phyloP scores from a whole-genome alignment of 1,284 basidiomycete genomes.

The Porogramme epimiltina region DNA sequence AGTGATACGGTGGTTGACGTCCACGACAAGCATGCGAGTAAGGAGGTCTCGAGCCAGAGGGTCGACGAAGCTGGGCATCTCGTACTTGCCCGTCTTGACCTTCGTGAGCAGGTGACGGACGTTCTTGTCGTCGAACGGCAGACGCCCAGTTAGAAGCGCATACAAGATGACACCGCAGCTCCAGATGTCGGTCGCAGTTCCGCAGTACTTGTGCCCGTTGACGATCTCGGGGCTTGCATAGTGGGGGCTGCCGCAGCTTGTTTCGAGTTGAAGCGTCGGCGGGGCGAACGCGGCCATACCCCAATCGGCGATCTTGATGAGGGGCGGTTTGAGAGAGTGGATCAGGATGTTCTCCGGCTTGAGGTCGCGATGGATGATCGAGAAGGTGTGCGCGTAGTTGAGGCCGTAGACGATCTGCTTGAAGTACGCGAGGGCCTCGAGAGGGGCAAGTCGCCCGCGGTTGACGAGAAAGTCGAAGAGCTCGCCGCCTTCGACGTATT shows the following conservation, averaged over 20 bases:
- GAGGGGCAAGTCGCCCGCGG: conserved; percentile 78
- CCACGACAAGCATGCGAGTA: conserved; percentile 87
- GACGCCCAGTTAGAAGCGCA: conserved; percentile 83
- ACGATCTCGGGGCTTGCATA: conserved; percentile 99
- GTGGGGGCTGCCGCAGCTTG: conserved; percentile 96
- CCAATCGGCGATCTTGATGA: conserved; percentile 98
- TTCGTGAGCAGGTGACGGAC: conserved; percentile 84
- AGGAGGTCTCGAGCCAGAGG: conserved; percentile 77
- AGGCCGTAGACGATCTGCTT: conserved; percentile 97
- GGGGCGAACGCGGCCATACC: conserved; percentile 96
- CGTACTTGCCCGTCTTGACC: conserved; percentile 88
- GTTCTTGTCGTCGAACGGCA: conserved; percentile 91
- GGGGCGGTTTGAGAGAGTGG: conserved; percentile 78
- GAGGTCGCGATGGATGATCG: conserved; percentile 98
- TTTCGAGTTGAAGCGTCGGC: conserved; percentile 85
- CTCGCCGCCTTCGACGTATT: conserved; percentile 97
- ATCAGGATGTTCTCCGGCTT: conserved; percentile 98
- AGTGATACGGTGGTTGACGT: conserved; percentile 84
- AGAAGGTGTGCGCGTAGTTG: conserved; percentile 98
- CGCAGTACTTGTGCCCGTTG: conserved; percentile 91
- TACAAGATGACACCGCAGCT: conserved; percentile 91
- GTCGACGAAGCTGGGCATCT: conserved; percentile 77
- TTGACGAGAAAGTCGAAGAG: conserved; percentile 97
- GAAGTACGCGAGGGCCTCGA: conserved; percentile 92
- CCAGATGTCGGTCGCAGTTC: conserved; percentile 94